Evolutionary conservation across 306 rosid genomes (phyloP), one percentile per base, ranked within the genome.

Genomic region (Cicer bijugum): DNA sequence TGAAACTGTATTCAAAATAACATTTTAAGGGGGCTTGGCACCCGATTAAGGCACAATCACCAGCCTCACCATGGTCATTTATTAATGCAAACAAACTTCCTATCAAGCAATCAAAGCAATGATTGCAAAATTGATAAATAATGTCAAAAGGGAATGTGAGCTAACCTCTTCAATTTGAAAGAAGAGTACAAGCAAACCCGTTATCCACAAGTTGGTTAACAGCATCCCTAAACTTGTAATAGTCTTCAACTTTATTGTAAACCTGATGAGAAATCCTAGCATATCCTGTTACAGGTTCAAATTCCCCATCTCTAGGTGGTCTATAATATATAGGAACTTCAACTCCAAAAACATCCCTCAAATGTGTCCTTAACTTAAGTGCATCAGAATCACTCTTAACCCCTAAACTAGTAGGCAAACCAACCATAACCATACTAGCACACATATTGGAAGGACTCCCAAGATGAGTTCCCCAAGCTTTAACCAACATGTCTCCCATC

Each of bases 221-320:
- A 28, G 89, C 90, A 33, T 92, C 96, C 85, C 91, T 85, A 68
- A 95, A 85, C 90, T 72, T 91, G 82, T 71, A n/a, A 84, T 92
- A 95, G 71, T 95, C 97, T 12, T 90, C 92, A 42, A 75, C 84
- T 77, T 73, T 90, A 74, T 95, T 95, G 84, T 95, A 95, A 10
- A 92, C 92, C 71, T 95, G 99, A 82, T 95, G 81, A 57, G 97
- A 92, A 84, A 95, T 95, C 35, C 99, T 83, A 6, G 93, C 94
- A 83, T 95, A 95, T 38, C 97, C 99, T 5, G 95, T 95, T 6
- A 86, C 23, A 7, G 72, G n/a, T 7, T 76, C 87, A 44, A 78
- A 75, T 82, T 90, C 97, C 45, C 83, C 91, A 35, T 87, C 87
- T 76, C 42, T 84, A 0, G 92, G 89, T 0, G 90, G 79, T 42